Evolutionary conservation across 345 rosid species (phyloP).

Genomic region (Eucalyptus cladocalyx): DNA sequence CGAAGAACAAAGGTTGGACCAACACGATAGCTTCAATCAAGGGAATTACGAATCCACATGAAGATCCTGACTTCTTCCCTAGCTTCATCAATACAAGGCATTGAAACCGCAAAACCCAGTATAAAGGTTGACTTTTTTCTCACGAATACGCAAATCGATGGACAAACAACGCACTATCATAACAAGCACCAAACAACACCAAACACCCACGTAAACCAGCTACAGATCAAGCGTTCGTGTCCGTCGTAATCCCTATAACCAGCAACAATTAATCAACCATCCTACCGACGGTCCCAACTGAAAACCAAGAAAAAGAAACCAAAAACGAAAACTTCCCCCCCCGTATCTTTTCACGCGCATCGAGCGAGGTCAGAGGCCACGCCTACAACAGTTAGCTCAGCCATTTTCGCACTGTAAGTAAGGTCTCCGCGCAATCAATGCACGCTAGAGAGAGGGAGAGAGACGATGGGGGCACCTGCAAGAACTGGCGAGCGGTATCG

Average conservation of each 20-base stretch:
- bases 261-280: neutral
- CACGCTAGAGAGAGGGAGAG: neutral
- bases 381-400: neutral
- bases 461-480: constrained; percentile 35
- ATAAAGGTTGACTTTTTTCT: neutral
- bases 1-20: neutral
- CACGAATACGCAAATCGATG: neutral
- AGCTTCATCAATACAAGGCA: neutral
- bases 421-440: neutral
- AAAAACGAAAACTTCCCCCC: neutral
- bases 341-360: neutral
- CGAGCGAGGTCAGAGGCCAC: neutral
- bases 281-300: neutral
- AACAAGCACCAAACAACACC: neutral
- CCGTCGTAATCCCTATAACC: neutral
- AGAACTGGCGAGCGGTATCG: constrained; percentile 80
- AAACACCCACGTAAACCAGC: neutral
- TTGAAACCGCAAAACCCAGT: neutral
- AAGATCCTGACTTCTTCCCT: neutral
- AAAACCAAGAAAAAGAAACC: neutral
- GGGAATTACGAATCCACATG: neutral
- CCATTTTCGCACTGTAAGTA: neutral
- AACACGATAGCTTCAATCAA: neutral
- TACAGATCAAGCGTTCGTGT: neutral
- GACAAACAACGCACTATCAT: neutral